phyloP scores from a whole-genome alignment of 345 rosid species.

The Linum trigynum region DNA sequence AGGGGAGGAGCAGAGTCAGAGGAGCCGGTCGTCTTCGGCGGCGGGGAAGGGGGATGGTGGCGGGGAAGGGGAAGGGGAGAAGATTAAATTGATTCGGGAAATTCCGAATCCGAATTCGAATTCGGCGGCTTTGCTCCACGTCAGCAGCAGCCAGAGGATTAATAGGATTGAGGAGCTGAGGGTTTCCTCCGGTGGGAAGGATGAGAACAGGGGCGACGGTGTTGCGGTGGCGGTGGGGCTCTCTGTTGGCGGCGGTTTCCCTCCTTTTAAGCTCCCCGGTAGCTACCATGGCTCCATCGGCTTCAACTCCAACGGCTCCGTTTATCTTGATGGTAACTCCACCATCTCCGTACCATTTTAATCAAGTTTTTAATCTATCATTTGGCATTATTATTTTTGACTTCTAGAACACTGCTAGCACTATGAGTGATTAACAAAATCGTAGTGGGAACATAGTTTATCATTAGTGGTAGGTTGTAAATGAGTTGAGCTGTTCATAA shows the following conservation, averaged over 20 bases:
- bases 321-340: constrained; percentile 69
- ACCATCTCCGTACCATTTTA: not conserved
- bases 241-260: constrained; percentile 45
- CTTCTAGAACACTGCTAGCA: not conserved
- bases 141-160: not conserved
- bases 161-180: constrained; percentile 32
- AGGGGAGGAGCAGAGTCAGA: constrained; percentile 14
- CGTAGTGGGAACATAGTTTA: too few species aligned
- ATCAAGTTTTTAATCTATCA: not conserved
- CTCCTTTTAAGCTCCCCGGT: constrained; percentile 60
- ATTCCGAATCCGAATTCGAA: constrained; percentile 23
- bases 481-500: too few species aligned
- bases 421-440: not conserved
- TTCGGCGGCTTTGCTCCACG: constrained; percentile 42
- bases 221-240: constrained; percentile 54
- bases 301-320: constrained; percentile 75
- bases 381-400: not conserved
- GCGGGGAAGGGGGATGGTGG: constrained; percentile 40
- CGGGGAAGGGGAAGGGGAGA: constrained; percentile 43
- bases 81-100: constrained; percentile 47
- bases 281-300: constrained; percentile 78
- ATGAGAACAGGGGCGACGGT: constrained; percentile 24
- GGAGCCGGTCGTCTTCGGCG: constrained; percentile 9
- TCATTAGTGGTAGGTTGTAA: too few species aligned
- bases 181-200: constrained; percentile 20